Percentiles rank a stretch among this genome's conserved stretches.
phyloP scores from a whole-genome alignment of 768 basidiomycete genomes.

The Panaeolus papilionaceus region DNA sequence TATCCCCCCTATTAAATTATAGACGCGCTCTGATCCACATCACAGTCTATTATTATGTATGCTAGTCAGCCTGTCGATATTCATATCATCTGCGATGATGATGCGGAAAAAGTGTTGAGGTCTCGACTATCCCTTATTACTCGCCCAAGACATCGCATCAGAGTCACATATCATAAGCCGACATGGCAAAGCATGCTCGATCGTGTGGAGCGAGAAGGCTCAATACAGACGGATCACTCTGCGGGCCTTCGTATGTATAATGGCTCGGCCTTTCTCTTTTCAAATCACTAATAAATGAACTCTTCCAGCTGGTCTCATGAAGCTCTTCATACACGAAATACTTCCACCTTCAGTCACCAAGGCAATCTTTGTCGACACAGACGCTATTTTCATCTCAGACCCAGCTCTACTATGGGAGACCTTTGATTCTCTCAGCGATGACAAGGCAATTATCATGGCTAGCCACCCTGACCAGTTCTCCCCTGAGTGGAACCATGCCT shows the following conservation, averaged over 20 bases:
- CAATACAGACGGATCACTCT: constrained; percentile 50
- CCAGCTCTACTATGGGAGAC: constrained; percentile 52
- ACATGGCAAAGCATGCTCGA: constrained; percentile 47
- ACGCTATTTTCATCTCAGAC: constrained; percentile 56
- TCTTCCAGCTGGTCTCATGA: constrained; percentile 53
- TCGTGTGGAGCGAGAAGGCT: constrained; percentile 52
- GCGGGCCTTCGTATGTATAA: constrained; percentile 51
- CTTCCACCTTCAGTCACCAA: constrained; percentile 47
- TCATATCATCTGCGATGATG: constrained; percentile 52
- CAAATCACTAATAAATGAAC: neutral
- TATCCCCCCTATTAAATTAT: neutral
- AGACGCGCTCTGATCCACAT: constrained; percentile 10
- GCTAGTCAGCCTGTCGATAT: constrained; percentile 44
- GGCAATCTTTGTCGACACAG: constrained; percentile 58
- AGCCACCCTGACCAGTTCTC: constrained; percentile 48
- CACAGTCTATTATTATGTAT: constrained; percentile 46
- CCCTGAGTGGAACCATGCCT: constrained; percentile 51
- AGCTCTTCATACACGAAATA: constrained; percentile 59
- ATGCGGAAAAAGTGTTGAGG: constrained; percentile 45
- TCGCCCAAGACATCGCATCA: constrained; percentile 41
- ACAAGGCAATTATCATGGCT: constrained; percentile 48
- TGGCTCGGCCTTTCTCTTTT: neutral
- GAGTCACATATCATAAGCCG: constrained; percentile 49
- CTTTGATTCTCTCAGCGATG: constrained; percentile 40
- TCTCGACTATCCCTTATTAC: constrained; percentile 44